Conservation (phyloP, 1,139 yeast genomes). For the Insectozyma bohioensis region DNA sequence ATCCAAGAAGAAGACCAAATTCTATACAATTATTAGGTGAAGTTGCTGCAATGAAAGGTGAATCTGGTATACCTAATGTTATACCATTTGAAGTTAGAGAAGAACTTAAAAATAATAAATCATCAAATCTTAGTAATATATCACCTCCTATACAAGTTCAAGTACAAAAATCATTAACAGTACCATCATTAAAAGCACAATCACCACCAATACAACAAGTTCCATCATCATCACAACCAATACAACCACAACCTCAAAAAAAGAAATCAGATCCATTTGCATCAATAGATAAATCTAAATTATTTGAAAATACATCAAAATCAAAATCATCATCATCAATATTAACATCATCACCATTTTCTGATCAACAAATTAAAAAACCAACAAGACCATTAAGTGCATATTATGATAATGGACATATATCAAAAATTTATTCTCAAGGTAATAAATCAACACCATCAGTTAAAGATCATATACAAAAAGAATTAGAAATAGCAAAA, state of each 20-base stretch:
- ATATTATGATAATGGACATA: conserved; percentile 12
- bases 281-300: conserved; percentile 35
- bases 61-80: conserved; percentile 51
- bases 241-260: not conserved
- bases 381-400: conserved; percentile 16
- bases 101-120: conserved; percentile 11
- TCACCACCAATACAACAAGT: conserved; percentile 1
- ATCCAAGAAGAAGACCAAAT: conserved; percentile 72
- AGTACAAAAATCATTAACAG: too few relatives aligned
- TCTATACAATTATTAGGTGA: conserved; percentile 71
- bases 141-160: too few relatives aligned
- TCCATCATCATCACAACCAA: conserved; percentile 2
- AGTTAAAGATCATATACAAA: conserved; percentile 36
- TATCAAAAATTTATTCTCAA: conserved; percentile 12
- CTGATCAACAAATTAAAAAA: conserved; percentile 9
- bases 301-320: conserved; percentile 9
- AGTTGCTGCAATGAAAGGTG: conserved; percentile 59
- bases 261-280: conserved; percentile 35
- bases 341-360: conserved; percentile 8
- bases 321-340: not conserved
- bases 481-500: conserved; percentile 36
- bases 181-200: conserved; percentile 1
- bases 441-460: conserved; percentile 25
- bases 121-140: too few relatives aligned
- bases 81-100: conserved; percentile 35